Percentiles rank a stretch among this genome's conserved stretches.
Conservation (phyloP, 2,329 filamentous ascomycete genomes). For the Bimuria novae-zelandiae region DNA sequence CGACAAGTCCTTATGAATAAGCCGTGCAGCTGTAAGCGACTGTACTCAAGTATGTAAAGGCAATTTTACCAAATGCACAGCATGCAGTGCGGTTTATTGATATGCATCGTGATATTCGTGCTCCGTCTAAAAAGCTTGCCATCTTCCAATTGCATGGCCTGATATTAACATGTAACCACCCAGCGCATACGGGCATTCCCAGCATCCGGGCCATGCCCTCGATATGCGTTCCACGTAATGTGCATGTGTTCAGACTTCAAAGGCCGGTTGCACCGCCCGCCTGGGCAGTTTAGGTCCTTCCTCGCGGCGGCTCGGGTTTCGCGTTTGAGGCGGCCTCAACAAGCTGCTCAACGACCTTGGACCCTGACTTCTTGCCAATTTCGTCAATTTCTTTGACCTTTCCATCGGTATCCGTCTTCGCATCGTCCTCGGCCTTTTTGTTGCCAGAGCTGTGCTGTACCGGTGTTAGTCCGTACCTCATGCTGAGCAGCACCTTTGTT, state of each 20-base stretch:
- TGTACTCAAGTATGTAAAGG: not conserved
- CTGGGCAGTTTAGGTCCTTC: too few relatives aligned
- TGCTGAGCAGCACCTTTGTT: not conserved
- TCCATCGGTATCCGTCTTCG: conserved; percentile 77
- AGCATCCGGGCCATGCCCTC: too few relatives aligned
- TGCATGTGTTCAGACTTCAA: too few relatives aligned
- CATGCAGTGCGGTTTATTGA: too few relatives aligned
- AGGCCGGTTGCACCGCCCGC: too few relatives aligned
- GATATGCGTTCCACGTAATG: not conserved
- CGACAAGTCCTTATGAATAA: too few relatives aligned
- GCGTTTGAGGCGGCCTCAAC: conserved; percentile 84
- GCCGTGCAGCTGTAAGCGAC: too few relatives aligned
- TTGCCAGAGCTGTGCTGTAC: conserved; percentile 88
- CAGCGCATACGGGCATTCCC: not conserved
- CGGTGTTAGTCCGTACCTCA: conserved; percentile 21
- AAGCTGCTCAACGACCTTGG: conserved; percentile 80
- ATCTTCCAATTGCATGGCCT: too few relatives aligned
- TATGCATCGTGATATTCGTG: conserved; percentile 4
- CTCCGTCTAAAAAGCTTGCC: conserved; percentile 1
- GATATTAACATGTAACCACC: not conserved
- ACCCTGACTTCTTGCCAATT: conserved; percentile 78
- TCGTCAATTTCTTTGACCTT: conserved; percentile 82
- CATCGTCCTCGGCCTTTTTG: conserved; percentile 71
- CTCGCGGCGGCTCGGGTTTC: conserved; percentile 68
- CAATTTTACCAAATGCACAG: too few relatives aligned